Base-by-base conservation (phyloP, 2,329 filamentous ascomycete genomes). In the Verticillium tricorpus region DNA sequence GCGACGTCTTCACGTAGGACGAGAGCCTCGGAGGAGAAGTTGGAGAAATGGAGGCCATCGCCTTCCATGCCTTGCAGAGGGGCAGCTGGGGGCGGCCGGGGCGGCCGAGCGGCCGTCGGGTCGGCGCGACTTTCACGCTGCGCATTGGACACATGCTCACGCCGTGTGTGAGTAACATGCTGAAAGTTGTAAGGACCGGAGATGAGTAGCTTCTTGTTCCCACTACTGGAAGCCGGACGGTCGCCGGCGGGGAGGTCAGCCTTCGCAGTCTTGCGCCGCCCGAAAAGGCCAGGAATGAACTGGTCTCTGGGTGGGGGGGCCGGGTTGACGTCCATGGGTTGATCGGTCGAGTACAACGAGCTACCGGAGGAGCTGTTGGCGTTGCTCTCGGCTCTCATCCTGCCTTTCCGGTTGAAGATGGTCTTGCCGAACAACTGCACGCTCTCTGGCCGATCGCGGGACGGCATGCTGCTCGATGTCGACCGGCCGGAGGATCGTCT, bases 131-230 rank as follows among this genome's bases (percentile, higher is more conserved):
- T 80, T 3, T 73, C 67, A 32, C 74, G 72, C 52, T 77, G 74
- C 7, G 80, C 64, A 61, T 74, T 75, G 4, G 78, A 72, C 3
- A 81, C 62, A 58, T 81, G 76, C 34, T 86, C 80, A 56, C 80
- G 81, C 14, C 79, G 76, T 14, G 82, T 85, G 69, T 88, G 85
- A 4, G 83, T 81, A 37, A 89, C 78, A 71, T 89, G 86, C 69
- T 88, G 85, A 64, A 89, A 89, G 75, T 89, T 88, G 73, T 86
- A 89, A 2, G 86, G 86, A 1, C 78, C 82, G 1, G 86, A 89
- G 60, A 89, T 89, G 60, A 82, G 80, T 58, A 81, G 69, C 64
- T 77, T 81, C 67, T 73, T 81, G 60, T 71, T 66, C 59, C 66
- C 58, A 57, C n/a, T 69, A 69, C 5, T 69, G 56, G 63, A 17